phyloP scores from a whole-genome alignment of 2,329 filamentous ascomycete species.

The Leptodontidium sp. region DNA sequence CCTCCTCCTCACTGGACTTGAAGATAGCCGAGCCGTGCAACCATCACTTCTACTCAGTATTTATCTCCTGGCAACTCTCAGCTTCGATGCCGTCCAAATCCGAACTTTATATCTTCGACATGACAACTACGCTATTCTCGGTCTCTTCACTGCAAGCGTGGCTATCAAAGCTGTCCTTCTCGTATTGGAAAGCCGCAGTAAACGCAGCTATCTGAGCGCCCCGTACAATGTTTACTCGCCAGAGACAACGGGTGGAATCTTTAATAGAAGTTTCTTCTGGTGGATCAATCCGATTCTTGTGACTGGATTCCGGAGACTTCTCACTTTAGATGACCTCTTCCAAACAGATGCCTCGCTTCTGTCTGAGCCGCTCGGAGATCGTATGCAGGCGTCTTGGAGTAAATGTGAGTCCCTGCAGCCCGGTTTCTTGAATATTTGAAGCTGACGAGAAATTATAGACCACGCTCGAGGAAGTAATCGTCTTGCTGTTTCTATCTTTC shows the following conservation, averaged over 20 bases:
- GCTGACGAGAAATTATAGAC: conserved; percentile 14
- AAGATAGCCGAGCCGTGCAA: conserved; percentile 30
- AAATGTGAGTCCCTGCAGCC: conserved; percentile 24
- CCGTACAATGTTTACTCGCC: conserved; percentile 34
- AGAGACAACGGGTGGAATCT: conserved; percentile 47
- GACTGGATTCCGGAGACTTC: conserved; percentile 44
- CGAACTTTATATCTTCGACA: conserved; percentile 41
- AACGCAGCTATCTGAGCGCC: conserved; percentile 30
- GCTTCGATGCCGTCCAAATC: conserved; percentile 34
- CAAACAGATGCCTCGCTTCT: conserved; percentile 31
- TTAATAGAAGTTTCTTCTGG: conserved; percentile 48
- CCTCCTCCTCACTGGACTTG: conserved; percentile 27
- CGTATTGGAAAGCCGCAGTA: conserved; percentile 37
- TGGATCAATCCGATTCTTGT: conserved; percentile 50
- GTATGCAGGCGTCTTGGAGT: conserved; percentile 31
- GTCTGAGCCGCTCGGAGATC: conserved; percentile 24
- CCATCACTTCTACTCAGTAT: conserved; percentile 32
- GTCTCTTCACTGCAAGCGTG: conserved; percentile 33
- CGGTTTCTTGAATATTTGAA: background rate
- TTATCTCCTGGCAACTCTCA: conserved; percentile 31
- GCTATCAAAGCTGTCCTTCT: conserved; percentile 36
- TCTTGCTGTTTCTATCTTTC: conserved; percentile 28
- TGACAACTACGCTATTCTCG: conserved; percentile 30
- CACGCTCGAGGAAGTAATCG: conserved; percentile 28
- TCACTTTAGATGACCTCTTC: conserved; percentile 46